Evolutionary conservation across 73 alveolate genomes (phyloP), one percentile per base, ranked within the genome.

Genomic region (Durusdinium trenchii): DNA sequence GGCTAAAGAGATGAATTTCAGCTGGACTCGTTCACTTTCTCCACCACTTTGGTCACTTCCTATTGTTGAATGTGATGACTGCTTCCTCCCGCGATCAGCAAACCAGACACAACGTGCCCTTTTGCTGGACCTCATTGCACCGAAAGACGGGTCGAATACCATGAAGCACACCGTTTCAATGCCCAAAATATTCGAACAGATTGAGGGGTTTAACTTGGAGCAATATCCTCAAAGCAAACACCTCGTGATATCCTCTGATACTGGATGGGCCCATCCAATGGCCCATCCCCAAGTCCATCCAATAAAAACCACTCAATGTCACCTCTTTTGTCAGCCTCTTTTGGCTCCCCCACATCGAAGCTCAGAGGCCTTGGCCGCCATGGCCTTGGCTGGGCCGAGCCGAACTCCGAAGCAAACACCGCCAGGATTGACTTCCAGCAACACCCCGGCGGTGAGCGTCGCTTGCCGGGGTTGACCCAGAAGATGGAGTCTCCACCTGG

Each of bases 361-460:
- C 79, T 32, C 42, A 6, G 6, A 9, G 28, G 45, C n/a, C 45
- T 6, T 23, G 79, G 45, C 42, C 38, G 6, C 38, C 12, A 9
- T 28, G 38, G 79, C 79, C 79, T 38, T 16, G 6, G 12, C 45
- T 10, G 9, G 12, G 28, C 12, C 45, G 28, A 64, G 42, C n/a
- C 79, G 79, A 64, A 64, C 42, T 16, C 14, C 52, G 6, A 40
- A 6, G 38, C n/a, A n/a, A 6, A n/a, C 4, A 20, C 57, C 57
- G 61, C 10, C 26, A 91, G 98, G 93, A 76, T 94, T 38, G 99
- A 94, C 83, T 94, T 45, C 83, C 99, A 94, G 83, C 99, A 94
- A 45, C 99, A 94, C 50, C 99, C 99, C 6, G 99, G 99, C 42
- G 64, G 73, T 40, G 99, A 94, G 20, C 99, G 99, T 35, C 81